These are phyloP conservation scores for Phytopythium oedochilum DNA, from an alignment of 352 stramenopile species.

Conservation along the genomic window DNA sequence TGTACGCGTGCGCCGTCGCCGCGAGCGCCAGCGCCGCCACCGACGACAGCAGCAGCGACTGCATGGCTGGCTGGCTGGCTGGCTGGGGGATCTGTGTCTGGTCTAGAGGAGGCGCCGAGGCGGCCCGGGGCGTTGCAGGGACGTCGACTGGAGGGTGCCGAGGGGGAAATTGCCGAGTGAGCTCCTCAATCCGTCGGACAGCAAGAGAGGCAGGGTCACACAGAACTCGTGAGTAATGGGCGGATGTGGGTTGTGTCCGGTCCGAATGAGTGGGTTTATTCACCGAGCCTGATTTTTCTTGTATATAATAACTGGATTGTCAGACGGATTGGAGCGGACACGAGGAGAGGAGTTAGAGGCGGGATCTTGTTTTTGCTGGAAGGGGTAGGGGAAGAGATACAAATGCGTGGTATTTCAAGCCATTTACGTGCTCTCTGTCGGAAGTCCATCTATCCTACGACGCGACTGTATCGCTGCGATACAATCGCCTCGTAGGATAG, in stretches of 20 bases:
- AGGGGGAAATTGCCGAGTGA: not conserved
- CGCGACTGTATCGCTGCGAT: no score
- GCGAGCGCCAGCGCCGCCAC: conserved; percentile 4
- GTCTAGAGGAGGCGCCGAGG: no score
- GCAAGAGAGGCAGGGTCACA: not conserved
- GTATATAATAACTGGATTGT: not conserved
- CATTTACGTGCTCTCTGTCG: no score
- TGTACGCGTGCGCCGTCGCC: conserved; percentile 10
- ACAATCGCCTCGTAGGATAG: no score
- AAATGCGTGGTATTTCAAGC: no score
- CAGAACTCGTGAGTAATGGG: not conserved
- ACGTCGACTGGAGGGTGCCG: no score
- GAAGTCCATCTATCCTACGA: no score
- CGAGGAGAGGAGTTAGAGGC: not conserved
- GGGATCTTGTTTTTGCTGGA: not conserved
- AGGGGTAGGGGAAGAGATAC: not conserved
- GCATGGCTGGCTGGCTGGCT: not conserved
- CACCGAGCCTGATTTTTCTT: not conserved
- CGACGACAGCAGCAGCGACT: not conserved
- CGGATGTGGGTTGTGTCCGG: not conserved
- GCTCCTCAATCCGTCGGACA: not conserved
- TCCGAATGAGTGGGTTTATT: not conserved
- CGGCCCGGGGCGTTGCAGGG: no score
- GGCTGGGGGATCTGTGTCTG: no score
- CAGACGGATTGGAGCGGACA: not conserved